Conservation (phyloP, 108 stramenopile species). For the Cyclotella cryptica region DNA sequence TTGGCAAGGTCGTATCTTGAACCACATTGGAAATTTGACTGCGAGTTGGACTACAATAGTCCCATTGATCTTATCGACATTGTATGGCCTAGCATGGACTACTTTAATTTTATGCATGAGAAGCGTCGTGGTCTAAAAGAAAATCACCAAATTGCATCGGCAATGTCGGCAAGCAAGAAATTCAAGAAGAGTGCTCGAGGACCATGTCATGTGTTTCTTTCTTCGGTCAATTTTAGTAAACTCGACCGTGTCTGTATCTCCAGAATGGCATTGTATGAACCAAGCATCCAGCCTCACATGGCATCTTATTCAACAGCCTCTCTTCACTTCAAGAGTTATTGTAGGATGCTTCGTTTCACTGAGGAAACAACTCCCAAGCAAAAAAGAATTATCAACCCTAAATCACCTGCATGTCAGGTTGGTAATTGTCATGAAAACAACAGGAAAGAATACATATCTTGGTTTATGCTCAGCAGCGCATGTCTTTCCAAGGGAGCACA, state of each 20-base stretch:
- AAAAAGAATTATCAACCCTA: constrained; percentile 9
- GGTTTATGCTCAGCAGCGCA: constrained; percentile 83
- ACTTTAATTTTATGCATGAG: constrained; percentile 38
- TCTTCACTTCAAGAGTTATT: constrained; percentile 80
- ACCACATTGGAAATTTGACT: constrained; percentile 31
- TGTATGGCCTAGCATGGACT: constrained; percentile 77
- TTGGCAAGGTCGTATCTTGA: constrained; percentile 63
- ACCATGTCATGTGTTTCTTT: constrained; percentile 64
- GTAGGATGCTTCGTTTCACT: constrained; percentile 61
- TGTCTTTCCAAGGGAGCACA: constrained; percentile 86
- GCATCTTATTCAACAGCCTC: constrained; percentile 23
- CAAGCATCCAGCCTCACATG: constrained; percentile 45
- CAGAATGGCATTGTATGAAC: constrained; percentile 63
- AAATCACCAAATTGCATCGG: constrained; percentile 13
- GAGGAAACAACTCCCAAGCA: constrained; percentile 22
- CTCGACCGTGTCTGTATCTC: constrained; percentile 63
- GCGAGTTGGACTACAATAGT: constrained; percentile 15
- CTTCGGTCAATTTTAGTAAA: constrained; percentile 68
- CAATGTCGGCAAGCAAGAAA: constrained; percentile 10
- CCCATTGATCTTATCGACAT: constrained; percentile 63
- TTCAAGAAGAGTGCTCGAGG: constrained; percentile 22
- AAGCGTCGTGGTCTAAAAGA: constrained; percentile 18
- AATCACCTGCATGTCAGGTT: background rate
- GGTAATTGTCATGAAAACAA: constrained; percentile 7
- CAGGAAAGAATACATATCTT: constrained; percentile 61